phyloP scores from a whole-genome alignment of 148 eudicot genomes.

The Vaccinium macrocarpon region DNA sequence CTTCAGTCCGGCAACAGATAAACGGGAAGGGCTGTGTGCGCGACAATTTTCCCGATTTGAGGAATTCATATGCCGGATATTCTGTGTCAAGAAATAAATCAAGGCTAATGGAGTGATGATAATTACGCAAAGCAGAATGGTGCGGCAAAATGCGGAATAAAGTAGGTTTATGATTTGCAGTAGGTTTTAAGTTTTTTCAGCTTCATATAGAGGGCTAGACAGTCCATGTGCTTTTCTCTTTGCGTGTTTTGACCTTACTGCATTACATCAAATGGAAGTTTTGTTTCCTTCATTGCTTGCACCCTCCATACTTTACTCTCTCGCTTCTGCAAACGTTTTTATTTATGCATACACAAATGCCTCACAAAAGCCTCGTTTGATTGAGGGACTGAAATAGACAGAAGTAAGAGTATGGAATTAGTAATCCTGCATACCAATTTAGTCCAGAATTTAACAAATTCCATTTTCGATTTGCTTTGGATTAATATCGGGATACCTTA shows the following conservation, averaged over 20 bases:
- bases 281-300: neutral
- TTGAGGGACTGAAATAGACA: too few species aligned
- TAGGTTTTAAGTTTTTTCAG: neutral
- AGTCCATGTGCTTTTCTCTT: neutral
- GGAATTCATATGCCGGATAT: conserved; percentile 7
- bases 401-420: too few species aligned
- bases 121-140: neutral
- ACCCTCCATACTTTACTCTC: neutral
- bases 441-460: too few species aligned
- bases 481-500: too few species aligned
- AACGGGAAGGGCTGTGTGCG: neutral
- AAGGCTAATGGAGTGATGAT: neutral
- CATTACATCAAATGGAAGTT: neutral
- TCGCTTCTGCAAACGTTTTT: neutral
- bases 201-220: neutral
- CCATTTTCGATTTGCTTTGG: too few species aligned
- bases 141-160: neutral
- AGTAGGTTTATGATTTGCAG: neutral
- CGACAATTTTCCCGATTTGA: neutral
- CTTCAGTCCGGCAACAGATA: neutral
- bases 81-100: neutral
- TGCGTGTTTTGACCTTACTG: neutral
- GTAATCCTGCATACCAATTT: too few species aligned
- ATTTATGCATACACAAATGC: neutral
- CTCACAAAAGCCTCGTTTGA: neutral